Percentiles rank a stretch among this genome's conserved stretches.
Evolutionary conservation across 139 green algal genomes (phyloP).

Genomic region (Chlorella sp.): DNA sequence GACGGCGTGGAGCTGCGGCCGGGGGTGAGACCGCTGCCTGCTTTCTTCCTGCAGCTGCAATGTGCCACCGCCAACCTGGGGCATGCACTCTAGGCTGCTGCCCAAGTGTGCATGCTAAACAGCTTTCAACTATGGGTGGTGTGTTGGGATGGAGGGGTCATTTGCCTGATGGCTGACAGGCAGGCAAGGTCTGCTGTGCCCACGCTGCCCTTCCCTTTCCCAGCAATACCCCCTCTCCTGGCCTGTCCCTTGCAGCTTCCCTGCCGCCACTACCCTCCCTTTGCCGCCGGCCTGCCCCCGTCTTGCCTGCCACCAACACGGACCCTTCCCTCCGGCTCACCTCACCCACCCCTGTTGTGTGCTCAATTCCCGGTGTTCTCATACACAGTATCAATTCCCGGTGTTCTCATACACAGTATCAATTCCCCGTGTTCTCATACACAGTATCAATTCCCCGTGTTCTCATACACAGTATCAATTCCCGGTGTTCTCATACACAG

Average conservation of each 20-base stretch:
- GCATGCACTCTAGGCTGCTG: background rate
- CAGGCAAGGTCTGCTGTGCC: too few relatives aligned
- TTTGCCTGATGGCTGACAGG: background rate
- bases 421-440: background rate
- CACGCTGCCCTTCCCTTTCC: too few relatives aligned
- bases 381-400: background rate
- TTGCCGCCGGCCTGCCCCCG: too few relatives aligned
- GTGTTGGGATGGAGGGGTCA: background rate
- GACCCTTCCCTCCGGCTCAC: too few relatives aligned
- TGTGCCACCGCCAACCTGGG: background rate
- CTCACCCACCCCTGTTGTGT: too few relatives aligned
- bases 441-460: background rate
- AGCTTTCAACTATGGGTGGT: background rate
- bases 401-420: background rate
- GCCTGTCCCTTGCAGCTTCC: too few relatives aligned
- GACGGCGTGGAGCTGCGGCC: constrained; percentile 44
- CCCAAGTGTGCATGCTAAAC: background rate
- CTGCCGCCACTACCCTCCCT: too few relatives aligned
- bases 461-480: too few relatives aligned
- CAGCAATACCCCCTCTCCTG: too few relatives aligned
- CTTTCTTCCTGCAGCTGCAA: background rate
- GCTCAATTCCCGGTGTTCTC: too few relatives aligned
- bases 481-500: background rate
- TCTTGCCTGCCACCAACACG: too few relatives aligned
- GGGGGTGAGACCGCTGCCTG: background rate